phyloP scores from a whole-genome alignment of 208 protist genomes.

The Wallacemonas collosoma region DNA sequence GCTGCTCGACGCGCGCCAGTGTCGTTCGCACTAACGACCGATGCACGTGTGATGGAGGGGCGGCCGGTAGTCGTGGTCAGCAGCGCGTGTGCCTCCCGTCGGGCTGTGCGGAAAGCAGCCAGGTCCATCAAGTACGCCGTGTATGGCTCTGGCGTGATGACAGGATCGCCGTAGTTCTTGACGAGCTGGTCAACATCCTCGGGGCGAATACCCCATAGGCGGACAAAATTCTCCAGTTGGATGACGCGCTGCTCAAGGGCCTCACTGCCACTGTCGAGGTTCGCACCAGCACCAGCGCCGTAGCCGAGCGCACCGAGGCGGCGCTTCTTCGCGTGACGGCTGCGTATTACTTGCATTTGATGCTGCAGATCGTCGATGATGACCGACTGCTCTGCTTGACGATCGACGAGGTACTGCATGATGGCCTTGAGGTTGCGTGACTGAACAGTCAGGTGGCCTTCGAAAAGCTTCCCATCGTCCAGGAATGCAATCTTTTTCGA shows the following conservation, averaged over 20 bases:
- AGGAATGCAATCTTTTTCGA: constrained; percentile 62
- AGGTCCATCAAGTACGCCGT: constrained; percentile 76
- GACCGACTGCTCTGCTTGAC: constrained; percentile 73
- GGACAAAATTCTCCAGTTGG: constrained; percentile 66
- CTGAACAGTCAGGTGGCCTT: constrained; percentile 89
- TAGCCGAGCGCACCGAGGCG: constrained; percentile 19
- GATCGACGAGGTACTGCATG: constrained; percentile 76
- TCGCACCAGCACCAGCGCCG: constrained; percentile 15
- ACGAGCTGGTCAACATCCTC: constrained; percentile 70
- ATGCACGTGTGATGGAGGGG: constrained; percentile 3
- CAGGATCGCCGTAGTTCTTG: constrained; percentile 70
- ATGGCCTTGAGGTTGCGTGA: constrained; percentile 79
- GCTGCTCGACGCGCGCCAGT: constrained; percentile 14
- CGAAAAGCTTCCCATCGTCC: constrained; percentile 90
- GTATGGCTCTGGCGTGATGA: constrained; percentile 80
- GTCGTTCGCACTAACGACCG: constrained; percentile 16
- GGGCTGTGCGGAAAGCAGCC: constrained; percentile 60
- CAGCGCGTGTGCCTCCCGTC: constrained; percentile 54
- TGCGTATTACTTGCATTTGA: constrained; percentile 66
- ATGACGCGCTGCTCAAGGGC: constrained; percentile 53
- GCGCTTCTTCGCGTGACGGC: constrained; percentile 27
- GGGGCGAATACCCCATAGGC: constrained; percentile 67
- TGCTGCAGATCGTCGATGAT: constrained; percentile 83
- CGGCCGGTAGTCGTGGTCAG: constrained; percentile 19
- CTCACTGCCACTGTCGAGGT: constrained; percentile 8